These are phyloP conservation scores for Ceratocystis lukuohia DNA, from an alignment of 2,329 filamentous ascomycete genomes.

Conservation along the genomic window DNA sequence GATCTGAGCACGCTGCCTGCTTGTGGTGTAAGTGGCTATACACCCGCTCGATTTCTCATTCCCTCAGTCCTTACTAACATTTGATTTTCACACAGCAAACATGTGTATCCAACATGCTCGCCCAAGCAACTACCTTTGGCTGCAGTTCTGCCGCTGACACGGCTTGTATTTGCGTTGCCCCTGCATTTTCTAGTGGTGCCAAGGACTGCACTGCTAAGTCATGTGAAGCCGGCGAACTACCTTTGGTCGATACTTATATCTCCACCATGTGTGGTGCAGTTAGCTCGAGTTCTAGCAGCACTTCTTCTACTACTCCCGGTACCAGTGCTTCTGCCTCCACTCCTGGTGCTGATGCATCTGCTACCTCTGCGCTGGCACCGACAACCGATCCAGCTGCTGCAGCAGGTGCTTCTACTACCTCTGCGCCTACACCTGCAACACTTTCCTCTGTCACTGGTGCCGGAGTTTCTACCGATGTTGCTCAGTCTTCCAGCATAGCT, in stretches of 20 bases:
- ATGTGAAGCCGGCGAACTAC: slow-evolving; percentile 22
- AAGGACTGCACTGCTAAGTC: slow-evolving; percentile 29
- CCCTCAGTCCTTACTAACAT: not conserved
- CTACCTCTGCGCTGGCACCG: not conserved
- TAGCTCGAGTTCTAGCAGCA: slow-evolving; percentile 3
- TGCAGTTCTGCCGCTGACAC: slow-evolving; percentile 23
- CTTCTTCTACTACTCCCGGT: not conserved
- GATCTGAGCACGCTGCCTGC: slow-evolving; percentile 15
- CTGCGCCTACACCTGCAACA: not conserved
- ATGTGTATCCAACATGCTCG: slow-evolving; percentile 17
- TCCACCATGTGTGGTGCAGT: slow-evolving; percentile 23
- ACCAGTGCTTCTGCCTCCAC: slow-evolving; percentile 8
- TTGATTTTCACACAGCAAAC: slow-evolving; percentile 14
- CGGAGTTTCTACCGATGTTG: slow-evolving; percentile 1
- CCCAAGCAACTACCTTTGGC: slow-evolving; percentile 15
- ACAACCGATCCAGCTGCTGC: not conserved
- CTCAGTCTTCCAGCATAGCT: not conserved
- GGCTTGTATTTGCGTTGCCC: slow-evolving; percentile 31
- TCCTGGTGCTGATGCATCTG: not conserved
- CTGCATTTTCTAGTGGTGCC: slow-evolving; percentile 28
- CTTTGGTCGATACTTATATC: slow-evolving; percentile 25
- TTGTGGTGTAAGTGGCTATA: slow-evolving; percentile 14
- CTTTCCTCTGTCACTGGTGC: not conserved
- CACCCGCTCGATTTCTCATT: not conserved
- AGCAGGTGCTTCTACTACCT: not conserved